These are phyloP conservation scores for Aspergillus alliaceus DNA, from an alignment of 2,329 filamentous ascomycete species.

Conservation along the genomic window DNA sequence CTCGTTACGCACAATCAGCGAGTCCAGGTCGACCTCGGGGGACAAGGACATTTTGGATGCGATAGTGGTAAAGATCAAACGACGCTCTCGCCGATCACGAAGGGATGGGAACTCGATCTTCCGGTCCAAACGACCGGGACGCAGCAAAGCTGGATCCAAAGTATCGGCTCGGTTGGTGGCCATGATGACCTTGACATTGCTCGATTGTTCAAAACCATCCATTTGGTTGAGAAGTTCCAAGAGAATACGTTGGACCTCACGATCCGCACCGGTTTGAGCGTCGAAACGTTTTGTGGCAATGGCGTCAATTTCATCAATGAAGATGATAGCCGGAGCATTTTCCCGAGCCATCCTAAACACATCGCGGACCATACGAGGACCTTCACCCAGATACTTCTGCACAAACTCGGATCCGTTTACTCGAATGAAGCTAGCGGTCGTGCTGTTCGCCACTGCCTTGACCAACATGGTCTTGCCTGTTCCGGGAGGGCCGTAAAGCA, in stretches of 20 bases:
- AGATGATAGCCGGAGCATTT: slow-evolving; percentile 97
- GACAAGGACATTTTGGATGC: slow-evolving; percentile 95
- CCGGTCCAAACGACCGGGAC: slow-evolving; percentile 90
- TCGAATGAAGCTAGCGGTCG: slow-evolving; percentile 96
- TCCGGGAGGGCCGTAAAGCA: slow-evolving; percentile 93
- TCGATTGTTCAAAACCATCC: slow-evolving; percentile 98
- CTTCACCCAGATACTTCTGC: slow-evolving; percentile 97
- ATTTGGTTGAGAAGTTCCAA: slow-evolving; percentile 98
- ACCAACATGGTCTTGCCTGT: slow-evolving; percentile 97
- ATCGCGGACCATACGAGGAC: slow-evolving; percentile 97
- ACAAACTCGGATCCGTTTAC: slow-evolving; percentile 98
- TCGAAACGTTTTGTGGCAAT: slow-evolving; percentile 99
- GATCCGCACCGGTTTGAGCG: slow-evolving; percentile 94
- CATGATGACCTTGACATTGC: slow-evolving; percentile 99
- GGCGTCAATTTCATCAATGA: slow-evolving; percentile 98
- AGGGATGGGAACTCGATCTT: slow-evolving; percentile 99
- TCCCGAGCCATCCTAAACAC: slow-evolving; percentile 99
- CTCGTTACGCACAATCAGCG: slow-evolving; percentile 93
- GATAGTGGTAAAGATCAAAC: slow-evolving; percentile 97
- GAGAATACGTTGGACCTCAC: slow-evolving; percentile 97
- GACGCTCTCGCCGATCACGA: slow-evolving; percentile 87
- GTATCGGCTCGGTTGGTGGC: slow-evolving; percentile 98
- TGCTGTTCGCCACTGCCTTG: slow-evolving; percentile 97
- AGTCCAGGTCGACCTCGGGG: slow-evolving; percentile 94
- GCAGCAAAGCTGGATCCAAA: slow-evolving; percentile 88